Percentiles rank a stretch among this genome's conserved stretches.
phyloP scores from a whole-genome alignment of 768 basidiomycete species.

The Myochromella boudieri region DNA sequence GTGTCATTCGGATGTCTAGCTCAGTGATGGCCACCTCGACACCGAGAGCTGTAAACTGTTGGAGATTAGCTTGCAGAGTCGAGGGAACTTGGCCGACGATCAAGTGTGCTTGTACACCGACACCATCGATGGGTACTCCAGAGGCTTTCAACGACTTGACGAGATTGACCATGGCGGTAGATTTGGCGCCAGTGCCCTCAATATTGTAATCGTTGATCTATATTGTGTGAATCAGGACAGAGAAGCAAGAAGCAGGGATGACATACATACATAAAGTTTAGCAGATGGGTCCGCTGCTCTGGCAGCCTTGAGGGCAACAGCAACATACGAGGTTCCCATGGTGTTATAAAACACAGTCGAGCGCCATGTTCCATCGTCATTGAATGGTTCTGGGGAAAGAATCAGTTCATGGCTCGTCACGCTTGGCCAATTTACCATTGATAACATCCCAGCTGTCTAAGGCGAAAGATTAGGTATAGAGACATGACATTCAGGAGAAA shows the following conservation, averaged over 20 bases:
- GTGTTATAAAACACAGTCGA: constrained; percentile 42
- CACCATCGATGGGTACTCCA: constrained; percentile 56
- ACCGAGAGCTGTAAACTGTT: constrained; percentile 56
- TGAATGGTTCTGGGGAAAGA: constrained; percentile 32
- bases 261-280: constrained; percentile 49
- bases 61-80: constrained; percentile 44
- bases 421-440: constrained; percentile 27
- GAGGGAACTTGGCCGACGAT: constrained; percentile 57
- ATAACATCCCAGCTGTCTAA: constrained; percentile 42
- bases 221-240: background rate
- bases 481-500: background rate
- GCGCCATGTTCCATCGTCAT: constrained; percentile 48
- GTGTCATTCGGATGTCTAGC: constrained; percentile 61
- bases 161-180: constrained; percentile 54
- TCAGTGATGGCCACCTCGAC: constrained; percentile 71
- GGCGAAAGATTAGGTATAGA: constrained; percentile 24
- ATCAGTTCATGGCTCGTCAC: constrained; percentile 17
- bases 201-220: constrained; percentile 44
- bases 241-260: background rate
- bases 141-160: constrained; percentile 45
- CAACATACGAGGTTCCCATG: constrained; percentile 36
- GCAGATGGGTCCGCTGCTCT: constrained; percentile 51
- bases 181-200: constrained; percentile 47
- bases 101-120: constrained; percentile 62
- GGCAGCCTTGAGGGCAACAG: constrained; percentile 41